These are phyloP conservation scores for Apiosordaria backusii DNA, from an alignment of 495 filamentous ascomycete genomes.

Conservation along the genomic window DNA sequence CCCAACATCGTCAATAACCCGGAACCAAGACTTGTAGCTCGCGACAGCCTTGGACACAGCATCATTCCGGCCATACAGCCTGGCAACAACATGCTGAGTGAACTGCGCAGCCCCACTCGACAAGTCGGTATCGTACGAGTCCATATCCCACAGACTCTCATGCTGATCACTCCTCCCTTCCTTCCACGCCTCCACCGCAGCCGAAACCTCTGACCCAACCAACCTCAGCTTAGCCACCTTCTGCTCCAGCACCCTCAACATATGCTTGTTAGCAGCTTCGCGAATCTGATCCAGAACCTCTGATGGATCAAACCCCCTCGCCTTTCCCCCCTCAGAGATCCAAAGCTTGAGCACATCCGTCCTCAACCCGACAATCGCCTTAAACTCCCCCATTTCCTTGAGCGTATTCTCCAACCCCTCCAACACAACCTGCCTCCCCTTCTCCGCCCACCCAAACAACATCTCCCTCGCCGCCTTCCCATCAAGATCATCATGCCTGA, in stretches of 20 bases:
- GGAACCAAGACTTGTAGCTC: constrained; percentile 65
- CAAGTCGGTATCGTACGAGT: constrained; percentile 45
- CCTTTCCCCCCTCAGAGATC: constrained; percentile 56
- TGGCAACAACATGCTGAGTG: constrained; percentile 43
- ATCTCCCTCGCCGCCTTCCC: constrained; percentile 59
- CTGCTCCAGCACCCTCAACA: constrained; percentile 55
- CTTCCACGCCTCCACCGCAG: constrained; percentile 51
- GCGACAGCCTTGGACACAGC: constrained; percentile 56
- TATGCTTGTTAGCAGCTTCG: constrained; percentile 60
- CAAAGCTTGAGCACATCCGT: constrained; percentile 68
- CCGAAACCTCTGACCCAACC: constrained; percentile 56
- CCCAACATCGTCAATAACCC: constrained; percentile 57
- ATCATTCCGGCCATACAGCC: constrained; percentile 62
- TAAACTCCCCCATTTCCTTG: constrained; percentile 56
- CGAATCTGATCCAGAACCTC: constrained; percentile 66
- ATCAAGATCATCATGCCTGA: constrained; percentile 76
- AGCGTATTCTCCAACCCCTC: constrained; percentile 56
- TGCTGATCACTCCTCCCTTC: constrained; percentile 43
- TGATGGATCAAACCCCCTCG: constrained; percentile 53
- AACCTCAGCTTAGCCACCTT: constrained; percentile 56
- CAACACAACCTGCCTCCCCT: constrained; percentile 63
- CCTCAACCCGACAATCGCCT: constrained; percentile 63
- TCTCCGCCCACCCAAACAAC: constrained; percentile 69
- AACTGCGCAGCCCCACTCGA: constrained; percentile 42
- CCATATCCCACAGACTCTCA: constrained; percentile 59